Conservation (phyloP, 495 filamentous ascomycete genomes). For the Penicillium parvum region DNA sequence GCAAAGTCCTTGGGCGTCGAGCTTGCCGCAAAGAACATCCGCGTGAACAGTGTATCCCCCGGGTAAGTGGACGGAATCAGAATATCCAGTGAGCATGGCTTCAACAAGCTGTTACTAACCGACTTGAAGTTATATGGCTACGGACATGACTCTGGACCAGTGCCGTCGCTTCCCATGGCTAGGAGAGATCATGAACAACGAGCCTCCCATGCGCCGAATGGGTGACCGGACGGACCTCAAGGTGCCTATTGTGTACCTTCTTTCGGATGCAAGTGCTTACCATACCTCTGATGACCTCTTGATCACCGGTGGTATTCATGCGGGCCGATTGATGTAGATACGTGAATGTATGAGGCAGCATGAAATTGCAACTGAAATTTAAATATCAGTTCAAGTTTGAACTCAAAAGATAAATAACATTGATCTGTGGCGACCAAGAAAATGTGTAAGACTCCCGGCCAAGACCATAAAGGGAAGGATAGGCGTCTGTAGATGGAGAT, state of each 20-base stretch:
- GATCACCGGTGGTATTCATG: background rate
- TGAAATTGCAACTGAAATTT: background rate
- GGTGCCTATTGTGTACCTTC: background rate
- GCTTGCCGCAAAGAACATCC: background rate
- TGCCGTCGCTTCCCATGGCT: background rate
- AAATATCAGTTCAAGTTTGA: background rate
- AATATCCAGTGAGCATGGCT: background rate
- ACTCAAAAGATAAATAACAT: background rate
- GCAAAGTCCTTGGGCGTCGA: background rate
- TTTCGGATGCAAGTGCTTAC: background rate
- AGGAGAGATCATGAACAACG: background rate
- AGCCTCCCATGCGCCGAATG: background rate
- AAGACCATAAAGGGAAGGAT: background rate
- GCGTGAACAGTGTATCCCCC: background rate
- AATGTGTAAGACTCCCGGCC: background rate
- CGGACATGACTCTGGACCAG: background rate
- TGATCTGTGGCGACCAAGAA: background rate
- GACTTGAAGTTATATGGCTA: background rate
- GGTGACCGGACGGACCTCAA: background rate
- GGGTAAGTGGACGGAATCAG: background rate
- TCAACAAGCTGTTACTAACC: background rate
- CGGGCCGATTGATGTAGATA: background rate
- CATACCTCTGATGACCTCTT: background rate
- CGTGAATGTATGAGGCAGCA: background rate
- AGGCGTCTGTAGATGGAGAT: background rate